Base-by-base conservation (phyloP, 805 yeast genomes). In the Middelhovenomyces tepae region DNA sequence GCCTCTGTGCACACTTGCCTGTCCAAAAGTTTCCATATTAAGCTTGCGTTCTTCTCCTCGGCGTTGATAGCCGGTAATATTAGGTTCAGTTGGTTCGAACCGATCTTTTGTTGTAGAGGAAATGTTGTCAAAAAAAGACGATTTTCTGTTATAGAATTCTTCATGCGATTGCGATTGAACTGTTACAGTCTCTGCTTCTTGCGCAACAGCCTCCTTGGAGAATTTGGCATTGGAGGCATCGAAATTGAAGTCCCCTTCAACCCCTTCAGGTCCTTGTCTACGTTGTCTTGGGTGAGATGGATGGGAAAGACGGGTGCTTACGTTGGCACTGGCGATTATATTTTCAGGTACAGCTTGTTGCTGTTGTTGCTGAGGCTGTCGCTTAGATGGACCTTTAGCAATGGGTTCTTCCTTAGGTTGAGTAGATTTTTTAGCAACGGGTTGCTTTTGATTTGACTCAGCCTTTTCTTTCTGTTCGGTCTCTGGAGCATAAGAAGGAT, bases 61-160 rank as follows among this genome's bases (percentile, higher is more conserved):
- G 49, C 75, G 69, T 72, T 74, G 63, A 31, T 29, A 40, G 11
- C 34, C 34, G 16, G 45, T 19, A 28, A 32, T 22, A 14, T 40
- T 31, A 18, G 53, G 55, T 6, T 55, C 50, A 23, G 76, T 65
- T 19, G 43, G 41, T 17, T 47, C 55, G 7, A 33, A 26, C 22
- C 45, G 35, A 23, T 51, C 58, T 26, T 47, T 53, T 15, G 48
- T 58, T 3, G 85, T 76, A 7, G 85, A 72, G 7, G 94, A 80
- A 37, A 89, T 73, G 40, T 71, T 73, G 58, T 91, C 97, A 51
- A 89, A 89, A 57, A 91, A 89, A 1, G 96, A 86, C 9, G 85
- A 73, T 49, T 71, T 70, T 56, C 78, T 85, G 61, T 86, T 72
- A 62, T 91, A 91, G 35, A 45, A 38, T 25, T 43, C 50, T 16